Base-by-base conservation (phyloP, 257 asterid species). In the Solanum commersonii region DNA sequence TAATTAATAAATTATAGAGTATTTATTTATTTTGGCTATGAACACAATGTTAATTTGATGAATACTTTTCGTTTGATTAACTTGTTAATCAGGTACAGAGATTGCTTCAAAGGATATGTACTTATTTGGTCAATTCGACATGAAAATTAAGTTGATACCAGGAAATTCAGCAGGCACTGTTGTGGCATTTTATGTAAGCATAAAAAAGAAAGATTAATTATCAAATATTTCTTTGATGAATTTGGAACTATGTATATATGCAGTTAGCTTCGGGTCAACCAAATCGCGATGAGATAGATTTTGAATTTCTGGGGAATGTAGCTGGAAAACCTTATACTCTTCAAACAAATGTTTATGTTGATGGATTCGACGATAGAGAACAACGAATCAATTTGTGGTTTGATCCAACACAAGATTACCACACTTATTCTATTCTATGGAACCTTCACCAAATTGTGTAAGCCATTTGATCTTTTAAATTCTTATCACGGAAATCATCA, bases 81-180 rank as follows among this genome's bases (percentile, higher is more conserved):
- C 44, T 6, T n/a, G 76, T 63, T 67, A 86, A 94, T 67, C 88
- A 95, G 98, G 98, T 87, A 89, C 94, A 63, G 96, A 89, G 10
- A 93, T 96, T 89, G 96, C 93, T 88, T 91, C 98, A 23, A 95
- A 95, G 25, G 95, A 92, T 33, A 95, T 85, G 96, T 97, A 89
- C 93, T 88, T 96, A 92, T 97, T 93, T 83, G 99, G 98, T 4
- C 95, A 95, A 13, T 92, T 96, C 89, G 96, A 95, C 92, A 95
- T 96, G 98, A 87, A 93, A 86, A 97, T 96, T 20, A 95, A 96
- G 84, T 34, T 97, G 90, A 88, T 97, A 14, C 95, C 98, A 1
- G 99, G 98, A 23, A 90, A 97, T 85, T 97, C 99, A 31, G 97
- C 98, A 0, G 99, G 99, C 91, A 94, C 98, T 0, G 98, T 95